Evolutionary conservation across 169 alveolate species (phyloP).

Genomic region (Cyclospora cayetanensis): DNA sequence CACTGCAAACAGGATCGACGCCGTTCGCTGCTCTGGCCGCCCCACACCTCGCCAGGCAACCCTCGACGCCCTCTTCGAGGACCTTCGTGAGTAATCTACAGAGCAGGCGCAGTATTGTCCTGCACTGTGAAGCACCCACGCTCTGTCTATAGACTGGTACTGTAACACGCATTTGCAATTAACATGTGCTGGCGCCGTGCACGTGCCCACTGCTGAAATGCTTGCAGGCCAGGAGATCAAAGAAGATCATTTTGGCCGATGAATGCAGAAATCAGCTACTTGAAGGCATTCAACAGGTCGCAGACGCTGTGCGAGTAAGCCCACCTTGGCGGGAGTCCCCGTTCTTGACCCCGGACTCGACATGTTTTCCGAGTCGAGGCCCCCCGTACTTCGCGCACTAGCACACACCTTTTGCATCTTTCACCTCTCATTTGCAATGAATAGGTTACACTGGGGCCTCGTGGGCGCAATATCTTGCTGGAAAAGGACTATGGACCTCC

Average conservation of each 20-base stretch:
- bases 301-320: constrained; percentile 84
- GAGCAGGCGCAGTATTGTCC: no score
- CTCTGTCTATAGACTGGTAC: no score
- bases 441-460: constrained; percentile 90
- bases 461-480: constrained; percentile 89
- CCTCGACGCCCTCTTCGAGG: neutral
- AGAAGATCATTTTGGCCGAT: constrained; percentile 83
- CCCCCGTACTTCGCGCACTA: neutral
- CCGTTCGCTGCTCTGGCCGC: constrained; percentile 35
- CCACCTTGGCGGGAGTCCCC: neutral
- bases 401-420: neutral
- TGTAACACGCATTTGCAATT: no score
- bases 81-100: constrained; percentile 34
- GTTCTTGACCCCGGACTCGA: neutral
- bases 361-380: neutral
- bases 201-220: no score
- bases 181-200: no score
- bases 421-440: neutral
- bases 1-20: neutral
- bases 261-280: constrained; percentile 85
- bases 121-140: no score
- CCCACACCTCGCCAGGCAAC: constrained; percentile 47
- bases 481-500: constrained; percentile 91
- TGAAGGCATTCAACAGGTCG: constrained; percentile 84
- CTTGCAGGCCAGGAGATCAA: constrained; percentile 68